Percentiles rank a stretch among this genome's conserved stretches.
Conservation (phyloP, 768 basidiomycete genomes). For the Tricholoma matsutake region DNA sequence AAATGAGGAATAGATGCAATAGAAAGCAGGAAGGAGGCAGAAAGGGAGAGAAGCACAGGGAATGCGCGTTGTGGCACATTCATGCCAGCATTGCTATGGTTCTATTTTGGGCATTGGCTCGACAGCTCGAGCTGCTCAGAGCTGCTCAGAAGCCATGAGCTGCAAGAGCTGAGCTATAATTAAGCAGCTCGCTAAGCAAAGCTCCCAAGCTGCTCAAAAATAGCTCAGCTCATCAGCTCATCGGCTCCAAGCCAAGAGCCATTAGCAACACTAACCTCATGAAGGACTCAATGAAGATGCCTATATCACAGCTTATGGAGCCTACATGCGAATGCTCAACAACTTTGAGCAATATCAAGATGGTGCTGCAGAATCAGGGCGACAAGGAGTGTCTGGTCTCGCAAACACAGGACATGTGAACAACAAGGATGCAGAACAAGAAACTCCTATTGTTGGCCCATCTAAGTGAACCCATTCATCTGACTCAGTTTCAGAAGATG, state of each 20-base stretch:
- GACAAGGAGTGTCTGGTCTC: too few species aligned
- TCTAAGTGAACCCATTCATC: too few species aligned
- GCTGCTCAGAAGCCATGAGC: background rate
- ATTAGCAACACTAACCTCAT: background rate
- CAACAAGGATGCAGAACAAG: too few species aligned
- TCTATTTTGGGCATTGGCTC: background rate
- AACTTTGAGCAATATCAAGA: too few species aligned
- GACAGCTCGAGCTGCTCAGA: background rate
- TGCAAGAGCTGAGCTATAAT: background rate
- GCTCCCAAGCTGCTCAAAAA: slow-evolving; percentile 3
- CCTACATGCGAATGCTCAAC: too few species aligned
- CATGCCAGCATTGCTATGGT: background rate
- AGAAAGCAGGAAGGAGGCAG: background rate
- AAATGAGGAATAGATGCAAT: background rate
- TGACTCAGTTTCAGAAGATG: too few species aligned
- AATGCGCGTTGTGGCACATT: background rate
- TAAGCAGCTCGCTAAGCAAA: background rate
- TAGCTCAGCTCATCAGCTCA: background rate
- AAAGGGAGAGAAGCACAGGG: background rate
- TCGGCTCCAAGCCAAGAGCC: background rate
- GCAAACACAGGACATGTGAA: too few species aligned
- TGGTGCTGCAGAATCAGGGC: too few species aligned
- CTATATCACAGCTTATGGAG: too few species aligned
- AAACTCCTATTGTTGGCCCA: too few species aligned
- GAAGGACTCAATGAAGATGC: too few species aligned